Base-by-base conservation (phyloP, 345 rosid genomes). In the Nephelium lappaceum region DNA sequence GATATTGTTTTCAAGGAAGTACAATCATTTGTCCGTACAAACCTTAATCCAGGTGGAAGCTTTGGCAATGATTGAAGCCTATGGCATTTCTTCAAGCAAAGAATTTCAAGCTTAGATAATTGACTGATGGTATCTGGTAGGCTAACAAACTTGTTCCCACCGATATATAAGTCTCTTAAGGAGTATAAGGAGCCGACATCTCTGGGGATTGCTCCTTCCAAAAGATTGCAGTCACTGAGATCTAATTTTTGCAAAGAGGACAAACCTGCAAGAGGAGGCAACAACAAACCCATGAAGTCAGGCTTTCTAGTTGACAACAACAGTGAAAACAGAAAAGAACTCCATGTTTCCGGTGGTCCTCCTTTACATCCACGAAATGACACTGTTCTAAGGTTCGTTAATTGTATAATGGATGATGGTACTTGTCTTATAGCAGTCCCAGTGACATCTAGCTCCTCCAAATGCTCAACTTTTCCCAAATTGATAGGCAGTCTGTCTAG, bases 91-190 rank as follows among this genome's bases (percentile, higher is more conserved):
- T 36, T 15, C 36, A 81, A 5, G 39, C 11, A 7, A 62, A 76
- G 76, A 4, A 11, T 27, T 81, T 71, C 47, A 18, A 81, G 72
- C 21, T 64, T 25, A 16, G 60, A 8, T 6, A 81, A 76, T 16
- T 57, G 61, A 15, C 23, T 6, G 61, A 57, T 57, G 61, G 21
- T 16, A 4, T 57, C 61, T 0, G 61, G 61, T 15, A 57, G 19
- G 23, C 6, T 57, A 15, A 15, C 61, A 57, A 57, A n/a, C n/a
- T n/a, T n/a, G n/a, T n/a, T n/a, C n/a, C 23, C 3, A 8, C 23
- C 19, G 1, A 57, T n/a, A 1, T 57, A 7, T n/a, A 57, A 19
- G 4, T 57, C 62, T n/a, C 5, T 12, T 18, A 57, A 57, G 23
- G 21, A 16, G 9, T 4, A 57, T 57, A 57, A 57, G 23, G 23